Evolutionary conservation across 2,329 filamentous ascomycete species (phyloP).

Genomic region (Aspergillus sp.): DNA sequence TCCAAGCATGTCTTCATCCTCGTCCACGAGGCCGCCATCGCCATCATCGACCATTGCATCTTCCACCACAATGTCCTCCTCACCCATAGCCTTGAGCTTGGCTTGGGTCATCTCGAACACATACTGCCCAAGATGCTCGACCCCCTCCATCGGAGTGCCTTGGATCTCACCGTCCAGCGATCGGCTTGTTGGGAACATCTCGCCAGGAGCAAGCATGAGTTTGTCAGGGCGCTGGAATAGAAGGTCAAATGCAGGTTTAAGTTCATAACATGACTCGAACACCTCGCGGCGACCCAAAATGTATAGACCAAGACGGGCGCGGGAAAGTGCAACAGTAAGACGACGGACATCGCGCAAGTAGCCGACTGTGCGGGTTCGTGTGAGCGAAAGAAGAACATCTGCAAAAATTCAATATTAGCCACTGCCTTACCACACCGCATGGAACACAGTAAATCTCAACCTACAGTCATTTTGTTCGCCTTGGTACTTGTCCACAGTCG

Average conservation of each 20-base stretch:
- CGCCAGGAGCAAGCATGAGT: conserved; percentile 73
- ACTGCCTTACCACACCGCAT: not conserved
- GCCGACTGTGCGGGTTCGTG: conserved; percentile 80
- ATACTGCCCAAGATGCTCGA: conserved; percentile 94
- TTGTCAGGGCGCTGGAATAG: conserved; percentile 76
- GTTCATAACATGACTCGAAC: conserved; percentile 83
- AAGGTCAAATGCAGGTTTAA: conserved; percentile 78
- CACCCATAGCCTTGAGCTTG: conserved; percentile 56
- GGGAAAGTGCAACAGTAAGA: conserved; percentile 88
- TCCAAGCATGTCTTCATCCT: conserved; percentile 30
- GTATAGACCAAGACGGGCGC: conserved; percentile 86
- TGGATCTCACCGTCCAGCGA: conserved; percentile 43
- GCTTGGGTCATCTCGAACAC: conserved; percentile 92
- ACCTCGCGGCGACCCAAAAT: conserved; percentile 82
- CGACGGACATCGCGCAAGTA: conserved; percentile 92
- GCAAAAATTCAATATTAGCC: conserved; percentile 5
- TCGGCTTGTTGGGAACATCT: conserved; percentile 73
- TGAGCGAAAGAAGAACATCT: conserved; percentile 93
- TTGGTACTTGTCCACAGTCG: conserved; percentile 97
- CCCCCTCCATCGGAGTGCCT: conserved; percentile 73
- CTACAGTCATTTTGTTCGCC: conserved; percentile 98
- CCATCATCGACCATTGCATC: conserved; percentile 23
- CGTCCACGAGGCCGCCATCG: conserved; percentile 25
- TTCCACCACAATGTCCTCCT: conserved; percentile 33
- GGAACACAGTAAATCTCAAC: conserved; percentile 33